Evolutionary conservation across 306 rosid genomes (phyloP).

Genomic region (Begonia fuchsioides): DNA sequence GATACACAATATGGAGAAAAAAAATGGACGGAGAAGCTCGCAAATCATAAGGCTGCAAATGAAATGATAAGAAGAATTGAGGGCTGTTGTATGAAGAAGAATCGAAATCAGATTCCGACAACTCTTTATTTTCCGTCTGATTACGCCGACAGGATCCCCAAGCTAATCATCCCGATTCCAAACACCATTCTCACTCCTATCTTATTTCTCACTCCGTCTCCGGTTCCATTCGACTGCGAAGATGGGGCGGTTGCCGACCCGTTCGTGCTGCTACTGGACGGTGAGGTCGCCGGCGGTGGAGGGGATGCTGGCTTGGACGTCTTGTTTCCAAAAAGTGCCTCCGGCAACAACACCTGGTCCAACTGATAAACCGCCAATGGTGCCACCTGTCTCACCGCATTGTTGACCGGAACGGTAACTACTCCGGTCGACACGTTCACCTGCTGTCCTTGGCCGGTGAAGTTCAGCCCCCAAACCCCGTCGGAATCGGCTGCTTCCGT

Average conservation of each 20-base stretch:
- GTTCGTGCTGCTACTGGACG: conserved; percentile 4
- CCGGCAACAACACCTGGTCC: conserved; percentile 57
- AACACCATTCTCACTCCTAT: conserved; percentile 2
- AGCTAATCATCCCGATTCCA: background rate
- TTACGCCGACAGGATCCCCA: too few species aligned
- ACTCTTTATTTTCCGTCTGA: too few species aligned
- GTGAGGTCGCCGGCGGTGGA: conserved; percentile 19
- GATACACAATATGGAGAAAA: too few species aligned
- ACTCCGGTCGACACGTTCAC: conserved; percentile 54
- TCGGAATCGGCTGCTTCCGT: conserved; percentile 22
- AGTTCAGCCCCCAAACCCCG: conserved; percentile 55
- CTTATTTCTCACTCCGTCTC: background rate
- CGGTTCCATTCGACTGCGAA: background rate
- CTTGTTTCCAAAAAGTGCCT: conserved; percentile 29
- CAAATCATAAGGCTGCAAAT: too few species aligned
- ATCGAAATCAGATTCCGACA: too few species aligned
- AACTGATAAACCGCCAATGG: conserved; percentile 49
- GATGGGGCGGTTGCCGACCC: background rate
- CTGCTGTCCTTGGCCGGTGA: conserved; percentile 56
- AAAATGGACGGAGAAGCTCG: too few species aligned
- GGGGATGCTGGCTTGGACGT: conserved; percentile 6
- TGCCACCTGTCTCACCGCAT: conserved; percentile 32
- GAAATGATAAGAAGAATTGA: too few species aligned
- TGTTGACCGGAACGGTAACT: conserved; percentile 31
- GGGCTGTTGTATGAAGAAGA: too few species aligned